Evolutionary conservation across 495 filamentous ascomycete genomes (phyloP).

Genomic region (Penicillium herquei): DNA sequence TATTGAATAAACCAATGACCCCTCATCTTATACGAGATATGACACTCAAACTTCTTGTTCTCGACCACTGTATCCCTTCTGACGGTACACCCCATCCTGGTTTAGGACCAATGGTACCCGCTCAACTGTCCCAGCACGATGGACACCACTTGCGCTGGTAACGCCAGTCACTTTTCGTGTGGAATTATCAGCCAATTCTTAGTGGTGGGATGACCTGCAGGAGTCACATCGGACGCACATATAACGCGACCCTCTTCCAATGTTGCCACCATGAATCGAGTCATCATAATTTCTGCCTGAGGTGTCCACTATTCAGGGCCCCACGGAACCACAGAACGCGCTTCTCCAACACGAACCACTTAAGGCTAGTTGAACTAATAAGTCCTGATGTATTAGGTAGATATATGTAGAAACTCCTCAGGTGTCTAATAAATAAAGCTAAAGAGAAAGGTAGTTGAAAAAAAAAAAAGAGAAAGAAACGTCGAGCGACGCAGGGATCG

Average conservation of each 20-base stretch:
- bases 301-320: slow-evolving; percentile 13
- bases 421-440: no score
- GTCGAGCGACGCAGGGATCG: slow-evolving; percentile 35
- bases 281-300: slow-evolving; percentile 9
- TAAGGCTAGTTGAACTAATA: no score
- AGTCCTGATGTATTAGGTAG: no score
- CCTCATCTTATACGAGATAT: neutral
- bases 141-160: slow-evolving; percentile 3
- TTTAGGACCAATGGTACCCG: slow-evolving; percentile 5
- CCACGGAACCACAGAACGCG: neutral
- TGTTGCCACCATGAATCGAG: neutral
- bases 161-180: neutral
- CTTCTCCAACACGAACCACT: slow-evolving; percentile 1
- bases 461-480: no score
- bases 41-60: neutral
- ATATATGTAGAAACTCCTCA: no score
- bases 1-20: neutral
- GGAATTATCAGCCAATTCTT: neutral
- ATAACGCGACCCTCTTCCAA: no score
- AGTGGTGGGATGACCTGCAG: neutral
- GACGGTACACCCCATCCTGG: neutral
- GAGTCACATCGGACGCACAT: neutral
- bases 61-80: neutral
- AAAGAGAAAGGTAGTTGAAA: no score
- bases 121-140: slow-evolving; percentile 4